Evolutionary conservation across 2,329 filamentous ascomycete species (phyloP).

Genomic region (Epichloe aotearoae): DNA sequence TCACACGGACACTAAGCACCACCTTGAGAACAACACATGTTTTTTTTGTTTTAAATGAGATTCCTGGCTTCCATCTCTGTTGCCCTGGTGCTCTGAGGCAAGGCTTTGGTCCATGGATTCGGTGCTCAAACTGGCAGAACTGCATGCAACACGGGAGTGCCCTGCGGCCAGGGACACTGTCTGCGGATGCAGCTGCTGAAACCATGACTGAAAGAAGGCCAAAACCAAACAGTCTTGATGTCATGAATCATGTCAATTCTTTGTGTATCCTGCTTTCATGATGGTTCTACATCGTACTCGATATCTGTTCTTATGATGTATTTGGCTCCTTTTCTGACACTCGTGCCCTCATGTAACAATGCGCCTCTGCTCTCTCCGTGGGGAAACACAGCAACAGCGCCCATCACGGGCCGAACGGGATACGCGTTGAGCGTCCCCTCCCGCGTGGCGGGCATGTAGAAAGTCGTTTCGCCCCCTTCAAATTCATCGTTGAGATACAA

Average conservation of each 20-base stretch:
- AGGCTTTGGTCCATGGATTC: no score
- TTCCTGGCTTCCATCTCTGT: no score
- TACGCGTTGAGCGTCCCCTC: conserved; percentile 59
- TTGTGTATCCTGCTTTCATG: neutral
- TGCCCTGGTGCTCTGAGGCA: no score
- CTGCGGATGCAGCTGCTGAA: no score
- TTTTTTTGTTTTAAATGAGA: no score
- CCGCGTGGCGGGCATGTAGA: conserved; percentile 50
- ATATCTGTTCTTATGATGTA: conserved; percentile 62
- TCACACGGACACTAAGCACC: neutral
- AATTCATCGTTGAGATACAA: conserved; percentile 62
- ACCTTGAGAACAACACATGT: no score
- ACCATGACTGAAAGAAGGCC: no score
- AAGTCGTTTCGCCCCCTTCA: conserved; percentile 57
- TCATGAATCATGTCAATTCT: neutral
- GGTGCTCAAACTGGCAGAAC: no score
- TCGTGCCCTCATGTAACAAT: conserved; percentile 56
- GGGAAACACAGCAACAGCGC: conserved; percentile 54
- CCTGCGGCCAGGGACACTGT: no score
- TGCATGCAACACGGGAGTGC: no score
- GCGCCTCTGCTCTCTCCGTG: conserved; percentile 55
- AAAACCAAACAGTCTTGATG: no score
- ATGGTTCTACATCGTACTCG: conserved; percentile 48
- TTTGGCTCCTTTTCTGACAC: conserved; percentile 51
- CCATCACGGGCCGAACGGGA: conserved; percentile 55